Evolutionary conservation across 2,329 filamentous ascomycete genomes (phyloP), one percentile per base, ranked within the genome.

Genomic region (Aureobasidium uvarum): DNA sequence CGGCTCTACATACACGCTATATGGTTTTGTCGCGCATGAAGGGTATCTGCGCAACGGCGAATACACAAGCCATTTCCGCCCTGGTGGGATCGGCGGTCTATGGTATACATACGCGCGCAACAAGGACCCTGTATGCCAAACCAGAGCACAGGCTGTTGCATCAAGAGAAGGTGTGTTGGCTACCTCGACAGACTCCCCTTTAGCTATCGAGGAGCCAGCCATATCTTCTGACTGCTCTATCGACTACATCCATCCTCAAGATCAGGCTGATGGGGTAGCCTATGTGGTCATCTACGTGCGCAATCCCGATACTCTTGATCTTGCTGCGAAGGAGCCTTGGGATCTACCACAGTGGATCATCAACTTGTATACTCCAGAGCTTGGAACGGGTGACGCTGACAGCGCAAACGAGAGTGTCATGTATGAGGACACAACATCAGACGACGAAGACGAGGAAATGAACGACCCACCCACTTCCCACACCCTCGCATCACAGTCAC

Each of bases 11-110:
- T 88, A 87, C 70, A 81, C 81, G 1, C 78, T 88, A 0, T 87
- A 85, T 68, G 84, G 84, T 3, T 84, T 87, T 68, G 76, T 87
- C 38, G 83, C 85, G 2, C 86, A 88, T 70, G 82, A 81, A 67
- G 85, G 84, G 31, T 80, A 81, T 50, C 80, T 86, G 18, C 82
- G 82, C 23, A 87, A 84, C 5, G 81, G 81, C 55, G 79, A 83
- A 43, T 88, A 86, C 74, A 84, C 85, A 69, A 81, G 83, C n/a
- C 81, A 86, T 39, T 73, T 88, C 55, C 80, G 85, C 36, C 86
- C 86, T 0, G 79, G 79, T 51, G 85, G 85, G 2, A 81, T 81
- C 6, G 81, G 79, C 11, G 79, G 80, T 10, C 81, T 80, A 52
- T 88, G 86, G 86, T 82, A 87, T 64, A 81, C 80, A 39, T 87